A percentile compares a stretch with the other conserved stretches of the same genome.
Conservation (phyloP, 2,329 filamentous ascomycete genomes). For the Coniochaeta prunicola region DNA sequence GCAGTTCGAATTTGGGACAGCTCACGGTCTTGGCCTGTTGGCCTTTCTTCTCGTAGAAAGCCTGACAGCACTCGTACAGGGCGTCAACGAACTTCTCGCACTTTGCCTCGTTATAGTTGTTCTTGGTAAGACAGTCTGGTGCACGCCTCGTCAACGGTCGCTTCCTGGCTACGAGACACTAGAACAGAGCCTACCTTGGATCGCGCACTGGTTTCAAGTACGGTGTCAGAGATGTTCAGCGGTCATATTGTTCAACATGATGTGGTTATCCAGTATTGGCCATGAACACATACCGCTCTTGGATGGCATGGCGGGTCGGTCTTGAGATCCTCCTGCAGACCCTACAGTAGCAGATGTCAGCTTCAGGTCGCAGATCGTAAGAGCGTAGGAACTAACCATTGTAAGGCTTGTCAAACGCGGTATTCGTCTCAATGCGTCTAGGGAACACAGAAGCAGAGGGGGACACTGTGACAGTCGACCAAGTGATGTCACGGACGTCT, state of each 20-base stretch:
- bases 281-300: conserved; percentile 56
- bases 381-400: neutral
- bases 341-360: conserved; percentile 19
- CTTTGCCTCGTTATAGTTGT: conserved; percentile 77
- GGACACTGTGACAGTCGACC: too few relatives aligned
- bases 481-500: too few relatives aligned
- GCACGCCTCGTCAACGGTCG: conserved; percentile 6
- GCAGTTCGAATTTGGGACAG: conserved; percentile 75
- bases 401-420: too few relatives aligned
- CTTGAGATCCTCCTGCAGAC: conserved; percentile 62
- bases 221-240: conserved; percentile 3
- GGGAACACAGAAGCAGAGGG: too few relatives aligned
- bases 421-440: neutral
- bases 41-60: conserved; percentile 76
- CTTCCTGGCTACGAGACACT: neutral
- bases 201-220: conserved; percentile 57
- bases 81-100: conserved; percentile 74
- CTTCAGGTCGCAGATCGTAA: neutral
- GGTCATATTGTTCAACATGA: neutral
- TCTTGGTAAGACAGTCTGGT: conserved; percentile 74
- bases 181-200: conserved; percentile 60
- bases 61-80: conserved; percentile 87
- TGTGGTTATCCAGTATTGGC: too few relatives aligned
- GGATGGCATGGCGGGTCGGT: conserved; percentile 78
- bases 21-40: conserved; percentile 69